A percentile compares a stretch with the other conserved stretches of the same genome.
Conservation (phyloP, 805 yeast genomes). For the Dipodascus albidus region DNA sequence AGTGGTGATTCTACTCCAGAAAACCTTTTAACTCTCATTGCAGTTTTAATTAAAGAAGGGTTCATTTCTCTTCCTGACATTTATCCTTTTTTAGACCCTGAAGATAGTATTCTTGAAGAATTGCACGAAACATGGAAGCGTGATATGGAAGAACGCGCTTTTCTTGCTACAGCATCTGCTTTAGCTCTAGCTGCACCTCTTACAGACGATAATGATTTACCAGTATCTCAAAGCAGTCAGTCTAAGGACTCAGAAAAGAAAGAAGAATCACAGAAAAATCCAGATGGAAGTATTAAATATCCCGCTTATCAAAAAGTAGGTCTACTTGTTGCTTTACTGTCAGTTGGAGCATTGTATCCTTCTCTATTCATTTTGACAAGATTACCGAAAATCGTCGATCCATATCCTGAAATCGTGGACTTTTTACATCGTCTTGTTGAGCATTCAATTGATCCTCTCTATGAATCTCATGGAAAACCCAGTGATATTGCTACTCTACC, state of each 20-base stretch:
- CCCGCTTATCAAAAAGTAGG: conserved; percentile 29
- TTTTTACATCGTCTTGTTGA: conserved; percentile 41
- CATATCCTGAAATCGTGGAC: conserved; percentile 38
- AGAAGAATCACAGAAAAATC: background rate
- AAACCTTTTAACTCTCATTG: conserved; percentile 35
- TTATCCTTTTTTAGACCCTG: conserved; percentile 45
- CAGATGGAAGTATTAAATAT: background rate
- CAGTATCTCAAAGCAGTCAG: conserved; percentile 7
- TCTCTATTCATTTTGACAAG: conserved; percentile 44
- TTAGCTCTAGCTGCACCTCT: conserved; percentile 83
- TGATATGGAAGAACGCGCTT: conserved; percentile 42
- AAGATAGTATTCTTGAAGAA: conserved; percentile 33
- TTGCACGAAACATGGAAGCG: conserved; percentile 36
- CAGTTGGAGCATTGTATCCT: conserved; percentile 53
- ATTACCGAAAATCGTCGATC: conserved; percentile 48
- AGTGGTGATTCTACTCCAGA: conserved; percentile 27
- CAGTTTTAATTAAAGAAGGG: conserved; percentile 51
- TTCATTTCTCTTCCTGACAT: conserved; percentile 53
- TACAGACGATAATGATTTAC: conserved; percentile 34
- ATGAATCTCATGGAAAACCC: conserved; percentile 14
- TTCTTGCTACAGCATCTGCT: conserved; percentile 60
- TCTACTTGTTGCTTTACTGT: conserved; percentile 41
- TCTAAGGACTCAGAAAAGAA: conserved; percentile 2
- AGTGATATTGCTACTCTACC: conserved; percentile 2
- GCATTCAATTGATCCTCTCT: conserved; percentile 39